Evolutionary conservation across 2,329 filamentous ascomycete species (phyloP).

Genomic region (Tolypocladium capitatum): DNA sequence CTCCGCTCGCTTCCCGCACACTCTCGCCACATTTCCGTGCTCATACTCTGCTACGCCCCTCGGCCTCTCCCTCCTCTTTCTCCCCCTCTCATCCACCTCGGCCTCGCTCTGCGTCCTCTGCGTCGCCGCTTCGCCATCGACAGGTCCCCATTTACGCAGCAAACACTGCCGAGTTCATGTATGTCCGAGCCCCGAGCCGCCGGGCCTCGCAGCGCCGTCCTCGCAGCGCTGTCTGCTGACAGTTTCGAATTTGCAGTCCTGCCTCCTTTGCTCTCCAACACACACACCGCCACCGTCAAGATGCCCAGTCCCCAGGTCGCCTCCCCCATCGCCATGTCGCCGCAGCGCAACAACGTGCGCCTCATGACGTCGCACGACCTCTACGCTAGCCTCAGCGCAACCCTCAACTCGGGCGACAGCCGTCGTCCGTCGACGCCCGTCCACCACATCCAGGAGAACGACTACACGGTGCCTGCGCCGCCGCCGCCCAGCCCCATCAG

Average conservation of each 20-base stretch:
- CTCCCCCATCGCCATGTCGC: conserved; percentile 33
- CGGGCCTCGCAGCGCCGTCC: background rate
- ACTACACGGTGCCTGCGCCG: conserved; percentile 52
- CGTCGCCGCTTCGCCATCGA: too few relatives aligned
- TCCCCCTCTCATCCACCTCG: background rate
- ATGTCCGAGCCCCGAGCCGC: background rate
- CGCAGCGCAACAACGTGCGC: conserved; percentile 29
- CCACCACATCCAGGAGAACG: conserved; percentile 40
- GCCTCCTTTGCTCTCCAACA: background rate
- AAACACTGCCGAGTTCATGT: background rate
- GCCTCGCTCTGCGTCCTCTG: background rate
- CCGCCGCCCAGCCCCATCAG: conserved; percentile 52
- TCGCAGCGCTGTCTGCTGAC: background rate
- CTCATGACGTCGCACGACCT: conserved; percentile 35
- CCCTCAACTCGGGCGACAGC: conserved; percentile 29
- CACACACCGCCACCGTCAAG: conserved; percentile 4
- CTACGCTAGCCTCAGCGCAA: conserved; percentile 38
- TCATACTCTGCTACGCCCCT: background rate
- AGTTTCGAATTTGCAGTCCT: background rate
- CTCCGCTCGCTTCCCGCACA: background rate
- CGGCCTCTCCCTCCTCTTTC: background rate
- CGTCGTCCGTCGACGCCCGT: conserved; percentile 31
- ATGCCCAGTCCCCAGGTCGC: conserved; percentile 24
- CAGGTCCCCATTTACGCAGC: too few relatives aligned
- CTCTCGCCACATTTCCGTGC: background rate